Evolutionary conservation across 805 yeast species (phyloP).

Genomic region (Barnettozyma sp.): DNA sequence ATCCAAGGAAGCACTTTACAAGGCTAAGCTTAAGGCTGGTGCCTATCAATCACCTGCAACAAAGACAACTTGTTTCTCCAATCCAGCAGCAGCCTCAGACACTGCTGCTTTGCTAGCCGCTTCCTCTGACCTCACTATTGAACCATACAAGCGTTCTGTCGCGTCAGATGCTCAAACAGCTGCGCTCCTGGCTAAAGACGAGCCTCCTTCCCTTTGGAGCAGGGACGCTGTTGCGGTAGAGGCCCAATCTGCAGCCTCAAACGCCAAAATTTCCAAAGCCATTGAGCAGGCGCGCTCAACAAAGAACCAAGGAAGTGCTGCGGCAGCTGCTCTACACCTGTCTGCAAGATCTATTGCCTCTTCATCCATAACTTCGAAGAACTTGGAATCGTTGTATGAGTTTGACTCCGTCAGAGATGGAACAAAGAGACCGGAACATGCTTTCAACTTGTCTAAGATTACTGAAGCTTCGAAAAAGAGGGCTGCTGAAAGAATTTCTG

Average conservation of each 20-base stretch:
- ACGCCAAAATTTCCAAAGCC: constrained; percentile 12
- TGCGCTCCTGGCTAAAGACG: constrained; percentile 43
- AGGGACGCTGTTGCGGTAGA: constrained; percentile 44
- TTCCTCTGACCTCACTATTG: constrained; percentile 53
- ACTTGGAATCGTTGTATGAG: constrained; percentile 35
- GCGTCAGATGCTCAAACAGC: constrained; percentile 65
- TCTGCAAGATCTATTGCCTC: constrained; percentile 37
- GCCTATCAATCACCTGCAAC: constrained; percentile 46
- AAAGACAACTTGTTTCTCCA: constrained; percentile 51
- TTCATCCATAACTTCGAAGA: constrained; percentile 28
- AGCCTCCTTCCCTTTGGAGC: constrained; percentile 43
- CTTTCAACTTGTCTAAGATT: constrained; percentile 47
- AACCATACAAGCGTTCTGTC: constrained; percentile 54
- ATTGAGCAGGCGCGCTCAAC: constrained; percentile 1
- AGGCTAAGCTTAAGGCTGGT: constrained; percentile 67
- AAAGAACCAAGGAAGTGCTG: constrained; percentile 15
- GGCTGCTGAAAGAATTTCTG: constrained; percentile 27
- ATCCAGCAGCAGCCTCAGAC: constrained; percentile 51
- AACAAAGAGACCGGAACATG: constrained; percentile 27
- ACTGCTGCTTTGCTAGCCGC: constrained; percentile 75
- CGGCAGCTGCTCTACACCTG: constrained; percentile 14
- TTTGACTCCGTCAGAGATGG: constrained; percentile 39
- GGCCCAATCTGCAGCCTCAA: constrained; percentile 39
- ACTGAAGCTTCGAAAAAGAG: constrained; percentile 38
- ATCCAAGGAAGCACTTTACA: constrained; percentile 68